phyloP scores from a whole-genome alignment of 2,329 filamentous ascomycete species.

The Microcera coccophila region DNA sequence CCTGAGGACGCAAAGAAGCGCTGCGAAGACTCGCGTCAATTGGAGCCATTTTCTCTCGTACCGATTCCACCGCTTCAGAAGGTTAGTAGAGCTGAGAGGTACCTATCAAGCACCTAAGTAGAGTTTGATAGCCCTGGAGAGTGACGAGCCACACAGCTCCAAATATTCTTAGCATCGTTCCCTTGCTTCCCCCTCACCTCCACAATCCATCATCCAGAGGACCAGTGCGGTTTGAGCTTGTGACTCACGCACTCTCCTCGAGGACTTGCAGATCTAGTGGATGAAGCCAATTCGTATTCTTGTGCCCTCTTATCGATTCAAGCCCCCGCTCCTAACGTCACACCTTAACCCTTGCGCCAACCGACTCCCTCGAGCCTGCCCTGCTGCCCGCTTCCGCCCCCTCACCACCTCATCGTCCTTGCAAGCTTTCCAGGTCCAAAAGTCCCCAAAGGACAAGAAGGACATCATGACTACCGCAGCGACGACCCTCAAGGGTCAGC shows the following conservation, averaged over 20 bases:
- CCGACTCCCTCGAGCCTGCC: constrained; percentile 10
- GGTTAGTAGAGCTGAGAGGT: too few relatives aligned
- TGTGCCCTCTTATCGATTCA: constrained; percentile 13
- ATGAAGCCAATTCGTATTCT: constrained; percentile 28
- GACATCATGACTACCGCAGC: constrained; percentile 47
- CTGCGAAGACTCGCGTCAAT: neutral
- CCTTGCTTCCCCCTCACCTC: constrained; percentile 3
- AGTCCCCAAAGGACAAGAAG: constrained; percentile 22
- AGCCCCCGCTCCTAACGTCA: constrained; percentile 12
- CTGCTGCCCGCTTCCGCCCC: constrained; percentile 23
- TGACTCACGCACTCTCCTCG: constrained; percentile 27
- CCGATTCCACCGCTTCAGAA: neutral
- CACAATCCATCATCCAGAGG: constrained; percentile 15
- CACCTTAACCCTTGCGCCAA: constrained; percentile 21
- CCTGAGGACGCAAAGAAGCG: neutral
- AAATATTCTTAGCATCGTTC: neutral
- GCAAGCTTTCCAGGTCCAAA: constrained; percentile 28
- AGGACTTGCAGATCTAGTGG: constrained; percentile 18
- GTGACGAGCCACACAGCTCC: too few relatives aligned
- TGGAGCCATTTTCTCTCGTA: neutral
- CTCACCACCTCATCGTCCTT: constrained; percentile 30
- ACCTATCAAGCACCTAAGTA: too few relatives aligned
- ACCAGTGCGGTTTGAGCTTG: constrained; percentile 19
- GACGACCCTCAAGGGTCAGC: constrained; percentile 83
- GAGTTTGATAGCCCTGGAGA: too few relatives aligned